Evolutionary conservation across 164 flowering plant genomes (phyloP).

Genomic region (Magnolia kwangsiensis): DNA sequence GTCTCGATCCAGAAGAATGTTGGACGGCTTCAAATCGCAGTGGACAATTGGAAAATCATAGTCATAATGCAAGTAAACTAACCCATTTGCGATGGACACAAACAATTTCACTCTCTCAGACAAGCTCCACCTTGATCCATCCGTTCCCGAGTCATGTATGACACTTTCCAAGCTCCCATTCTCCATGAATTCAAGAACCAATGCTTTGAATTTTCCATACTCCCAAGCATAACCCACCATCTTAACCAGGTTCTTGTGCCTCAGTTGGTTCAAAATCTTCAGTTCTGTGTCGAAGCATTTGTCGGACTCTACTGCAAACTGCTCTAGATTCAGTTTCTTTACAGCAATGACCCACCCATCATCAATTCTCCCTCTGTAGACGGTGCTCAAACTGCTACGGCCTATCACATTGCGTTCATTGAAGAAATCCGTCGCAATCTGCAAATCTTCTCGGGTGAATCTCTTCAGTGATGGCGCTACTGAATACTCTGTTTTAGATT

Average conservation of each 20-base stretch:
- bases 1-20: slow-evolving; percentile 60
- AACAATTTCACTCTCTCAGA: slow-evolving; percentile 45
- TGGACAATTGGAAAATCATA: slow-evolving; percentile 69
- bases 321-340: slow-evolving; percentile 52
- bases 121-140: slow-evolving; percentile 44
- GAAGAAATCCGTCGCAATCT: slow-evolving; percentile 55
- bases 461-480: slow-evolving; percentile 40
- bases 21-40: slow-evolving; percentile 85
- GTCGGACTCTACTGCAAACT: slow-evolving; percentile 52
- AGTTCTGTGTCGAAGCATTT: slow-evolving; percentile 65
- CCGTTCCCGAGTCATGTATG: slow-evolving; percentile 45
- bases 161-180: slow-evolving; percentile 69
- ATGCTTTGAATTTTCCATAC: slow-evolving; percentile 61
- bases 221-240: slow-evolving; percentile 84
- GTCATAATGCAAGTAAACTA: slow-evolving; percentile 68
- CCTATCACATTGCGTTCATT: slow-evolving; percentile 52
- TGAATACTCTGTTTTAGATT: slow-evolving; percentile 19
- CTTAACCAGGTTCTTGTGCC: slow-evolving; percentile 74
- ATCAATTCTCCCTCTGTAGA: slow-evolving; percentile 60
- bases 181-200: slow-evolving; percentile 74
- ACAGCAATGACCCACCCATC: slow-evolving; percentile 53
- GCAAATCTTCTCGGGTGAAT: slow-evolving; percentile 45
- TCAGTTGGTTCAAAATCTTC: slow-evolving; percentile 50
- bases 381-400: slow-evolving; percentile 60
- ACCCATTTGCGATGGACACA: slow-evolving; percentile 53